A percentile compares a stretch with the other conserved stretches of the same genome.
Conservation (phyloP, 2,329 filamentous ascomycete genomes). For the Penicillium sp. region DNA sequence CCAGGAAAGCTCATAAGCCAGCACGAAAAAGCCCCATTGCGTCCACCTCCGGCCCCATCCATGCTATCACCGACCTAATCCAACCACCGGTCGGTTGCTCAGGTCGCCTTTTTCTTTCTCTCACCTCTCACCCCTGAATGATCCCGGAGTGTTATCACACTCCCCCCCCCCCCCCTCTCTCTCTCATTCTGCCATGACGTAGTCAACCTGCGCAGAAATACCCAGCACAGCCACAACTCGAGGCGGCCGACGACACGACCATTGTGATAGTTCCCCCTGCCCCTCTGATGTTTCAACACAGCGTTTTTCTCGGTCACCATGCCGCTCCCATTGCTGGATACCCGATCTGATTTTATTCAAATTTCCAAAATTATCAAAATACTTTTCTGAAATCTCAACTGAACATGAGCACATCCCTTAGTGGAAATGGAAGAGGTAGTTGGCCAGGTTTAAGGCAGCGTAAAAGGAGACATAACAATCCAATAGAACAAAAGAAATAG, state of each 20-base stretch:
- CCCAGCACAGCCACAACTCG: constrained; percentile 12
- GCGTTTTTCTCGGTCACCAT: constrained; percentile 20
- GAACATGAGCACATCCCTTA: background rate
- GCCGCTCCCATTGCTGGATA: constrained; percentile 32
- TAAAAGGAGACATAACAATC: background rate
- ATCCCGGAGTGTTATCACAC: background rate
- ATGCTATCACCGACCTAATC: background rate
- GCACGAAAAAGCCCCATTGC: background rate
- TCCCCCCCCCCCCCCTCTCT: background rate
- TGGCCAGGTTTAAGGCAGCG: background rate
- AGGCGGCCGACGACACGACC: constrained; percentile 9
- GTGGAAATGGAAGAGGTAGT: background rate
- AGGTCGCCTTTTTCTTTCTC: background rate
- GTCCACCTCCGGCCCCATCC: background rate
- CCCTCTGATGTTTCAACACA: constrained; percentile 30
- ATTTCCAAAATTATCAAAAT: constrained; percentile 5
- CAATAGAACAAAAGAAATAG: background rate
- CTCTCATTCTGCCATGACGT: constrained; percentile 19
- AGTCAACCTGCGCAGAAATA: constrained; percentile 27
- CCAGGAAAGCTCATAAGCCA: constrained; percentile 26
- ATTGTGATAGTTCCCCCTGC: constrained; percentile 3
- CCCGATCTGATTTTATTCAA: constrained; percentile 31
- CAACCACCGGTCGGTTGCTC: background rate
- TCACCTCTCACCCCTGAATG: background rate
- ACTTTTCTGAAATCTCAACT: background rate